Base-by-base conservation (phyloP, 2,329 filamentous ascomycete genomes). In the Periconia sp. region DNA sequence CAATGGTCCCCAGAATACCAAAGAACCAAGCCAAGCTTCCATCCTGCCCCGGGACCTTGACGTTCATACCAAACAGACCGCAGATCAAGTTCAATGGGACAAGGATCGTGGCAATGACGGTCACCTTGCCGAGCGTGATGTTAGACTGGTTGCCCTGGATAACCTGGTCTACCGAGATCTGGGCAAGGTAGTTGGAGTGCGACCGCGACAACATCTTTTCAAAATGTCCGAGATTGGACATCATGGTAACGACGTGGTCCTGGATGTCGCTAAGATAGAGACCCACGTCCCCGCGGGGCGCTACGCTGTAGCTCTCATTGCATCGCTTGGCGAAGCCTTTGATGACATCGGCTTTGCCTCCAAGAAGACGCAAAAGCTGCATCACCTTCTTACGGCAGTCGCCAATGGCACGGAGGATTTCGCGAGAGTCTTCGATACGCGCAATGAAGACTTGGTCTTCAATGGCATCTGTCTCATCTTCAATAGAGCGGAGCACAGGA, bases 241-340 rank as follows among this genome's bases (percentile, higher is more conserved):
- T 95, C 92, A 97, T 97, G 32, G 94, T 99, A 46, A 99, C 90
- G 39, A 99, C 92, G 80, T 99, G 94, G 73, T 99, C 94, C 72
- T 99, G 94, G 53, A 99, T 96, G 73, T 99, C 94, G 63, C 90
- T 90, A 24, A 99, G 82, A 66, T 99, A 99, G 61, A 99, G 83
- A 16, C 92, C 94, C 54, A 99, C 96, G 65, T 99, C 94, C 75
- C 94, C 94, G 34, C 92, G 88, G 5, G 94, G 94, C 1, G 94
- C 96, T 38, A 97, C 88, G 54, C 89, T 88, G 77, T 95, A 97
- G 53, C 95, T 90, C 66, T 96, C 92, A 68, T 97, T 99, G 82
- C 94, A 99, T 37, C 95, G 89, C 77, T 99, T 99, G 38, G 94
- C 95, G 65, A 99, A 99, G 21, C 92, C 92, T 57, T 89, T 91